Conservation (phyloP, 2,329 filamentous ascomycete genomes). For the Fusarium lyarnte region DNA sequence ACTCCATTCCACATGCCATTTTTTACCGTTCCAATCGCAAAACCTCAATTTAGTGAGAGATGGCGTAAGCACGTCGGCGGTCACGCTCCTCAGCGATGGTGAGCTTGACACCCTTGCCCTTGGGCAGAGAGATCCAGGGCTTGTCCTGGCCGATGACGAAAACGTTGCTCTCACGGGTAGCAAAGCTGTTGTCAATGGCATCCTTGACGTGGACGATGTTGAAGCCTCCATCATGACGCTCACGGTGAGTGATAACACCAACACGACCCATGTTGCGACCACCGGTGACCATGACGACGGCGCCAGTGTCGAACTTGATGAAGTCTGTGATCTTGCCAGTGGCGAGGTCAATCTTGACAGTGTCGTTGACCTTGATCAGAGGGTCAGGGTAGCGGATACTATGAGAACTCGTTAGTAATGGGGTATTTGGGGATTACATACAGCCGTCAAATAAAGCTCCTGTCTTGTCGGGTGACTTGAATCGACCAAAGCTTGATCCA, state of each 20-base stretch:
- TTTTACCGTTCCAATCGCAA: slow-evolving; percentile 41
- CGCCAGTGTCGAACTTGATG: slow-evolving; percentile 98
- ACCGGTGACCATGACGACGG: slow-evolving; percentile 98
- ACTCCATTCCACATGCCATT: slow-evolving; percentile 53
- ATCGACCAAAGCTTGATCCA: slow-evolving; percentile 98
- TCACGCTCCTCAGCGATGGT: slow-evolving; percentile 99
- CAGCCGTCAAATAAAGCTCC: slow-evolving; percentile 61
- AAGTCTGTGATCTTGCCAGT: slow-evolving; percentile 99
- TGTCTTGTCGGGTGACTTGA: slow-evolving; percentile 50
- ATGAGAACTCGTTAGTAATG: slow-evolving; percentile 52
- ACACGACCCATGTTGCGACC: slow-evolving; percentile 99
- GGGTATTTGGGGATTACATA: slow-evolving; percentile 55
- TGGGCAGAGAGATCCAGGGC: slow-evolving; percentile 99
- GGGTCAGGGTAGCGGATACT: slow-evolving; percentile 99
- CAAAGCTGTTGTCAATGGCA: slow-evolving; percentile 99
- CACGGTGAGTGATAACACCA: slow-evolving; percentile 99
- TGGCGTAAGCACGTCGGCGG: slow-evolving; percentile 80
- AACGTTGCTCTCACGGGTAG: slow-evolving; percentile 99
- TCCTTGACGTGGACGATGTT: slow-evolving; percentile 99
- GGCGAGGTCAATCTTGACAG: slow-evolving; percentile 96
- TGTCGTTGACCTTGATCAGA: slow-evolving; percentile 99
- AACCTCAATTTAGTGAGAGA: slow-evolving; percentile 59
- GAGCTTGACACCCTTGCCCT: slow-evolving; percentile 99
- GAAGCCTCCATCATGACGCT: slow-evolving; percentile 99
- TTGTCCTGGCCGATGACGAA: slow-evolving; percentile 99